A percentile compares a stretch with the other conserved stretches of the same genome.
Conservation (phyloP, 2,329 filamentous ascomycete genomes). For the Alternaria brassicicola region DNA sequence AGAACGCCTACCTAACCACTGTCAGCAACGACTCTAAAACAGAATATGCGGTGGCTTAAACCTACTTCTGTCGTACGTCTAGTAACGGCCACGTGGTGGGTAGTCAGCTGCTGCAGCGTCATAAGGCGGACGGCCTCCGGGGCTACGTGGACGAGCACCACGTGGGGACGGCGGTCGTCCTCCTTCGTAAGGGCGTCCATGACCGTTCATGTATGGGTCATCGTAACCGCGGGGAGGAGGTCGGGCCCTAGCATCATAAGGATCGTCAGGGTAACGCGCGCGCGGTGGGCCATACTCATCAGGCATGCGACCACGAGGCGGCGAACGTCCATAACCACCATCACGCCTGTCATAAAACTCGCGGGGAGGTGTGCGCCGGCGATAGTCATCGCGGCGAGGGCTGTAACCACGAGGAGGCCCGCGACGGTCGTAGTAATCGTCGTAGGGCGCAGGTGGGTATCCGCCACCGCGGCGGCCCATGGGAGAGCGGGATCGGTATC, state of each 20-base stretch:
- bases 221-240: slow-evolving; percentile 62
- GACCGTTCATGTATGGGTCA: slow-evolving; percentile 66
- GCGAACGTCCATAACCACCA: slow-evolving; percentile 61
- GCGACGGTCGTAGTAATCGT: slow-evolving; percentile 78
- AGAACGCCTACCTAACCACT: slow-evolving; percentile 2
- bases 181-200: slow-evolving; percentile 61
- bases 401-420: slow-evolving; percentile 82
- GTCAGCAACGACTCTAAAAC: slow-evolving; percentile 4
- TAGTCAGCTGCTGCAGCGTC: slow-evolving; percentile 54
- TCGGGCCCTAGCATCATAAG: slow-evolving; percentile 65
- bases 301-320: slow-evolving; percentile 72
- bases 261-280: slow-evolving; percentile 72
- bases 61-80: slow-evolving; percentile 22
- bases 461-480: slow-evolving; percentile 67
- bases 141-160: slow-evolving; percentile 52
- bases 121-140: slow-evolving; percentile 67
- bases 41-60: neutral
- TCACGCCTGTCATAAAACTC: slow-evolving; percentile 85
- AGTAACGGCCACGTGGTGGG: slow-evolving; percentile 45
- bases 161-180: slow-evolving; percentile 54
- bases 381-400: slow-evolving; percentile 84
- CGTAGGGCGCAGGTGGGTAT: slow-evolving; percentile 64
- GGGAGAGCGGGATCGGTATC: slow-evolving; percentile 77
- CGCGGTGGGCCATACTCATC: slow-evolving; percentile 76
- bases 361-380: slow-evolving; percentile 76